Evolutionary conservation across 306 rosid genomes (phyloP).

Genomic region (Gillenia trifoliata): DNA sequence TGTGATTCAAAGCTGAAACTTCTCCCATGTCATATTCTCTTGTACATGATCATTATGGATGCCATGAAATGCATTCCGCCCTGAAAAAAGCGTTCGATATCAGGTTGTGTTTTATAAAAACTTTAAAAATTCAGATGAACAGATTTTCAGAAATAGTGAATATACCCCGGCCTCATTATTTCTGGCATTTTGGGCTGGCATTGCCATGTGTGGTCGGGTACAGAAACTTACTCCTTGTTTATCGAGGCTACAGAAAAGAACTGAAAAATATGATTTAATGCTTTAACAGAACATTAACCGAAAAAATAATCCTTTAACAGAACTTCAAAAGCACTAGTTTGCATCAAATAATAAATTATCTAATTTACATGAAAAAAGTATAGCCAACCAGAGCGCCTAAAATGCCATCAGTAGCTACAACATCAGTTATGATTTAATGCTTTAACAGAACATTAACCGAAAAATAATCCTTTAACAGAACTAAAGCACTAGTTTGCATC

Average conservation of each 20-base stretch:
- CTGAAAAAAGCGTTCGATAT: constrained; percentile 36
- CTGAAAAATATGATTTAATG: constrained; percentile 3
- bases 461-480: too few species aligned
- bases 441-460: too few species aligned
- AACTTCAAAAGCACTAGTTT: background rate
- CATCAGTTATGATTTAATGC: constrained; percentile 17
- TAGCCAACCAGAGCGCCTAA: background rate
- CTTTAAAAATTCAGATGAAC: background rate
- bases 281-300: background rate
- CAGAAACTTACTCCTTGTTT: constrained; percentile 78
- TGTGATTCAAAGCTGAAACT: constrained; percentile 72
- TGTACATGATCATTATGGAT: constrained; percentile 69
- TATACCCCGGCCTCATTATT: constrained; percentile 69
- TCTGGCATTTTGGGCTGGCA: constrained; percentile 85
- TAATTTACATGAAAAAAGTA: background rate
- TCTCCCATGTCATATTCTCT: constrained; percentile 77
- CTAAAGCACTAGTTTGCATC: too few species aligned
- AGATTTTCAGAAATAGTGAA: constrained; percentile 5
- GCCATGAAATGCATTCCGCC: constrained; percentile 80
- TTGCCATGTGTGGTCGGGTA: constrained; percentile 71
- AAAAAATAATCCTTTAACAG: too few species aligned
- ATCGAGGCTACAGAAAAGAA: constrained; percentile 52
- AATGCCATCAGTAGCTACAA: background rate
- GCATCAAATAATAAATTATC: background rate
- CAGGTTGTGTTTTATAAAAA: constrained; percentile 15